A percentile compares a stretch with the other conserved stretches of the same genome.
Evolutionary conservation across 441 rosid species (phyloP).

Genomic region (Croton setiger): DNA sequence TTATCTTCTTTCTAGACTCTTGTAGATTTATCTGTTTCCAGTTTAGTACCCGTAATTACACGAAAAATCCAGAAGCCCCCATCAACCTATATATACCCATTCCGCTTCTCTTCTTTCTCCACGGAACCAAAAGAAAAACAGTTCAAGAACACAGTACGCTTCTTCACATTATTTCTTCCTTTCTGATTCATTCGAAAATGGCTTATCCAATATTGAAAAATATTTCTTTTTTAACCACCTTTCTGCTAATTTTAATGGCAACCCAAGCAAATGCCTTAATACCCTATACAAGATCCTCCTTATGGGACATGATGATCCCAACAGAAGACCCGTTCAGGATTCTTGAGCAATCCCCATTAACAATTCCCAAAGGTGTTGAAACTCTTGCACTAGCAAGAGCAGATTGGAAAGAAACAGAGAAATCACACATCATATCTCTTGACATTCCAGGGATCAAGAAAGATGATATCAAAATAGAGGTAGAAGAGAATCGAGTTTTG

Average conservation of each 20-base stretch:
- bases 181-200: background rate
- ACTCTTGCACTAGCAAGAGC: slow-evolving; percentile 34
- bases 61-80: slow-evolving; percentile 16
- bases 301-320: slow-evolving; percentile 30
- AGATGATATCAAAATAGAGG: slow-evolving; percentile 50
- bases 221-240: background rate
- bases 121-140: background rate
- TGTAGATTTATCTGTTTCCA: background rate
- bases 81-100: slow-evolving; percentile 2
- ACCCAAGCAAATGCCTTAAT: slow-evolving; percentile 21
- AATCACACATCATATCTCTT: slow-evolving; percentile 30
- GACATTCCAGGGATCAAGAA: slow-evolving; percentile 56
- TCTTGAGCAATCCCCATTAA: slow-evolving; percentile 36
- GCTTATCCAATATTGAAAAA: slow-evolving; percentile 1
- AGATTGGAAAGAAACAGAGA: slow-evolving; percentile 48
- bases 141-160: no score
- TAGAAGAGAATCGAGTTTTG: slow-evolving; percentile 47
- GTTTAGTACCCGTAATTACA: background rate
- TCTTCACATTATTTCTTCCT: no score
- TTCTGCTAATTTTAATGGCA: background rate
- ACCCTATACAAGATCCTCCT: slow-evolving; percentile 29
- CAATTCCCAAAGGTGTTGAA: slow-evolving; percentile 30
- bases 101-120: background rate
- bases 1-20: slow-evolving; percentile 7
- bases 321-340: slow-evolving; percentile 39